These are phyloP conservation scores for Sugiyamaella castrensis DNA, from an alignment of 1,139 yeast genomes.

Conservation along the genomic window DNA sequence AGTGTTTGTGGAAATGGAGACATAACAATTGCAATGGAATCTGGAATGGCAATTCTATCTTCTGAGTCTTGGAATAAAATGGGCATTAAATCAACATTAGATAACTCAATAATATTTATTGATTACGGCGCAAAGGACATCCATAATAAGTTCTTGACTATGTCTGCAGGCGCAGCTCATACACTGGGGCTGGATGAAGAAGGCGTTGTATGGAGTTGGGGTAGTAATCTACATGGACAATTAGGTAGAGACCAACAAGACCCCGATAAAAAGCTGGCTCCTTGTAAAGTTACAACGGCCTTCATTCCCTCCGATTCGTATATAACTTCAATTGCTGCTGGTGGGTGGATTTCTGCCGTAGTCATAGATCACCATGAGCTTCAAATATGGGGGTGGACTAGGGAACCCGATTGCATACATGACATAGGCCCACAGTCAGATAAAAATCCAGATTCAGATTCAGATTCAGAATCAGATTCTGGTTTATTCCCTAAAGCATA, in stretches of 20 bases:
- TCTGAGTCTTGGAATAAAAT: background rate
- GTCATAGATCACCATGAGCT: slow-evolving; percentile 3
- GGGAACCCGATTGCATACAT: background rate
- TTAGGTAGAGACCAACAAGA: background rate
- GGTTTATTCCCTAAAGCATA: background rate
- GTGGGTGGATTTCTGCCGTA: slow-evolving; percentile 3
- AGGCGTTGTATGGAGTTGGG: background rate
- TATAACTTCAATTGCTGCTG: background rate
- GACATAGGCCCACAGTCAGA: too few relatives aligned
- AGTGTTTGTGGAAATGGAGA: too few relatives aligned
- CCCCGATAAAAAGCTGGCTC: too few relatives aligned
- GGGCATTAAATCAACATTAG: too few relatives aligned
- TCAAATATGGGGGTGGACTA: slow-evolving; percentile 4
- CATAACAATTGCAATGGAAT: too few relatives aligned
- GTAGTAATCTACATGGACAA: slow-evolving; percentile 1
- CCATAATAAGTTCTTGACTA: background rate
- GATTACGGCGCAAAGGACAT: too few relatives aligned
- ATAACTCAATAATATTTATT: too few relatives aligned
- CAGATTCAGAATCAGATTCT: too few relatives aligned
- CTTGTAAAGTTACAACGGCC: too few relatives aligned
- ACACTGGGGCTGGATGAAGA: background rate
- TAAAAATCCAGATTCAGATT: too few relatives aligned
- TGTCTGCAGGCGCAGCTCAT: background rate
- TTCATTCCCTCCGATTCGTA: too few relatives aligned
- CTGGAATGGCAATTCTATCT: too few relatives aligned